Base-by-base conservation (phyloP, 257 asterid genomes). In the Eucommia ulmoides region DNA sequence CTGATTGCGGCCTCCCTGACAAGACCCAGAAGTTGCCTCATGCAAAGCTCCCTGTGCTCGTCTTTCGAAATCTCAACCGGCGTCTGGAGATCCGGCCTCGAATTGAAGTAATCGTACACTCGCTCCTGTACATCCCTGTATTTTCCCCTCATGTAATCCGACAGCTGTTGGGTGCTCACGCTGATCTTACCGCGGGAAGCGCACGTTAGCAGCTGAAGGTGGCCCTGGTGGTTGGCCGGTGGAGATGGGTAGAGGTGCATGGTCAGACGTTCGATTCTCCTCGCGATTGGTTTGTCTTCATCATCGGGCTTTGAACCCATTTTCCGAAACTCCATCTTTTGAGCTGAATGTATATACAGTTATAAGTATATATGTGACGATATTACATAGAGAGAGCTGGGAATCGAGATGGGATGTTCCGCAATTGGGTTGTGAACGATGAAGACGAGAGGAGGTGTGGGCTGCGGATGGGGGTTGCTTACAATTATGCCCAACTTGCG, bases 71-170 rank as follows among this genome's bases (percentile, higher is more conserved):
- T 82, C 72, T 89, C 98, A 16, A 89, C 58, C 20, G 98, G 98
- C 55, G 98, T 89, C 56, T 78, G 96, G 11, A 89, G 83, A 29
- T 89, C 94, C 19, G 88, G 94, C 74, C 87, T 66, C 15, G 98
- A 73, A 67, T 82, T 82, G 63, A 78, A 89, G 63, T 80, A 89
- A 49, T 75, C 98, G 41, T 66, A 89, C 46, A 85, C 81, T 60
- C 63, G 54, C 65, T 67, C 84, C 65, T 85, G 98, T 59, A 75
- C 50, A 56, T 85, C 98, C 64, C 82, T 74, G 59, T 89, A 72
- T 21, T 59, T 78, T 61, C 96, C 98, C 74, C 82, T 70, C 96
- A 89, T 82, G 74, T 71, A 80, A 25, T 53, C 62, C 16, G 86
- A 66, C 65, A 89, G 60, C 38, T 65, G 52, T 18, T 47, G 78